These are phyloP conservation scores for Gossypium turneri DNA, from an alignment of 345 rosid genomes.

Conservation along the genomic window DNA sequence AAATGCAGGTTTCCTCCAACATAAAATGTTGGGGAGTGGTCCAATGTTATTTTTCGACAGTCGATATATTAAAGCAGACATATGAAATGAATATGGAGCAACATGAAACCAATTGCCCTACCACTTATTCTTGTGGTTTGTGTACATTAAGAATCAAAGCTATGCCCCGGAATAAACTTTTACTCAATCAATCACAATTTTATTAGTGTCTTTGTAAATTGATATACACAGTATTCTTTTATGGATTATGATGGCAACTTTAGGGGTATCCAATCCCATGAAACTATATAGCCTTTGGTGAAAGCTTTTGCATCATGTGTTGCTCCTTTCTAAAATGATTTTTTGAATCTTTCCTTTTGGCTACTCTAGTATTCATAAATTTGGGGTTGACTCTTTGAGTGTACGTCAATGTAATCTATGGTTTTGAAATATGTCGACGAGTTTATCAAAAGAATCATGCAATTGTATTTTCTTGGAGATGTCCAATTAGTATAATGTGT, in stretches of 20 bases:
- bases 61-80: neutral
- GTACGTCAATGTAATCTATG: neutral
- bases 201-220: neutral
- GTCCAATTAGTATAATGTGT: neutral
- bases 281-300: no score
- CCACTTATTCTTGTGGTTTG: neutral
- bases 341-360: neutral
- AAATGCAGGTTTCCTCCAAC: neutral
- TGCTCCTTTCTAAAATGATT: neutral
- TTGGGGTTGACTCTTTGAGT: no score
- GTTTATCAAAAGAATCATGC: neutral
- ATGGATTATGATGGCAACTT: neutral
- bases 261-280: neutral
- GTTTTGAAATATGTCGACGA: neutral
- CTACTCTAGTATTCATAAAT: no score
- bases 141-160: neutral
- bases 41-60: neutral
- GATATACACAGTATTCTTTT: neutral
- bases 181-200: neutral
- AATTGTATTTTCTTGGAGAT: neutral
- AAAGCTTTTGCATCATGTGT: neutral
- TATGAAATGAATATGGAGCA: conserved; percentile 11
- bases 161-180: neutral
- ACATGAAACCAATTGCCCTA: neutral
- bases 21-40: conserved; percentile 6